A percentile compares a stretch with the other conserved stretches of the same genome.
Evolutionary conservation across 2,329 filamentous ascomycete species (phyloP).

Genomic region (Dendryphion nanum): DNA sequence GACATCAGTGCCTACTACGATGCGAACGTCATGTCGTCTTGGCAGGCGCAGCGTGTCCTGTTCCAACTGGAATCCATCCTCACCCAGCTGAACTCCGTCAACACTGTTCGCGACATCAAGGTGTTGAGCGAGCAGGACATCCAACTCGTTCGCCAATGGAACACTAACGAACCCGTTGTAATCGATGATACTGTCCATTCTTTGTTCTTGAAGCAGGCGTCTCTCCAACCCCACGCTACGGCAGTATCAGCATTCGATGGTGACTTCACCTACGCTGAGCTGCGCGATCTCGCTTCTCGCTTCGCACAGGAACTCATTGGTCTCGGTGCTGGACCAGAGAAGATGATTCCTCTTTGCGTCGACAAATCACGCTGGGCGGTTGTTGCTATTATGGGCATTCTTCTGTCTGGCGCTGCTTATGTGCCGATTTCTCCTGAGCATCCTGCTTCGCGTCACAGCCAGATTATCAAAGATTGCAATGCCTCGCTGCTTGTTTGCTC

Average conservation of each 20-base stretch:
- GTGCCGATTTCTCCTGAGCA: constrained; percentile 30
- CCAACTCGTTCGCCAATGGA: constrained; percentile 24
- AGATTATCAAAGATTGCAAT: constrained; percentile 29
- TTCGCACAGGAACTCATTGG: constrained; percentile 28
- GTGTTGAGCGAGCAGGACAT: constrained; percentile 27
- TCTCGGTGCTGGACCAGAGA: constrained; percentile 33
- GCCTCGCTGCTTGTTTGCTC: constrained; percentile 29
- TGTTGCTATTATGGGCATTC: constrained; percentile 36
- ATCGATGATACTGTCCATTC: constrained; percentile 26
- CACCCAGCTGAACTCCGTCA: constrained; percentile 21
- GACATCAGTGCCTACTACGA: constrained; percentile 29
- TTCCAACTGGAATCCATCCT: constrained; percentile 30
- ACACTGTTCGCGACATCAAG: constrained; percentile 19
- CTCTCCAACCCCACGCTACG: constrained; percentile 13
- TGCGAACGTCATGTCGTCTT: constrained; percentile 23
- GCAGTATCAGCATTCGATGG: constrained; percentile 31
- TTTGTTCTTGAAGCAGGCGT: constrained; percentile 21
- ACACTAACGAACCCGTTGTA: constrained; percentile 15
- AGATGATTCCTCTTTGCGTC: constrained; percentile 34
- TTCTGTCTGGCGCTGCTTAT: constrained; percentile 35
- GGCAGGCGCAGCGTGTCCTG: constrained; percentile 28
- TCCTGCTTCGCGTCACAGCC: constrained; percentile 21
- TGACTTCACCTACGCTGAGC: constrained; percentile 27
- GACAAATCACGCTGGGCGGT: constrained; percentile 39
- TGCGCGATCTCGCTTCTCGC: constrained; percentile 18